phyloP scores from a whole-genome alignment of 1,284 basidiomycete genomes.

The Pseudozyma sp. region DNA sequence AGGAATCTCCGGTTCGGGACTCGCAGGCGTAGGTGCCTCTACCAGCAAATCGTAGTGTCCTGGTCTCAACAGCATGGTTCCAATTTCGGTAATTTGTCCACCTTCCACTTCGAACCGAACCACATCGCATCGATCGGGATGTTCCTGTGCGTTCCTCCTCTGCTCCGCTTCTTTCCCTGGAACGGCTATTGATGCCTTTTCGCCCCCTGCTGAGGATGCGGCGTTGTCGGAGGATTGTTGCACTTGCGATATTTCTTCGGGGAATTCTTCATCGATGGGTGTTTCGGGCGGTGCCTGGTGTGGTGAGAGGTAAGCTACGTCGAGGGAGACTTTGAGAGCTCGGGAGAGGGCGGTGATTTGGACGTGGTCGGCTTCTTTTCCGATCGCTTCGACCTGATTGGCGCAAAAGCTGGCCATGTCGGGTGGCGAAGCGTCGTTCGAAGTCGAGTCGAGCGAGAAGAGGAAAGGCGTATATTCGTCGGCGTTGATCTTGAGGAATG shows the following conservation, averaged over 20 bases:
- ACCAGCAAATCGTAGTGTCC: constrained; percentile 61
- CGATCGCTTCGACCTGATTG: constrained; percentile 61
- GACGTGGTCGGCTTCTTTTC: constrained; percentile 65
- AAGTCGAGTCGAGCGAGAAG: constrained; percentile 38
- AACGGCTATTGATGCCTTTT: constrained; percentile 28
- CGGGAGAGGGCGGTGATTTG: constrained; percentile 62
- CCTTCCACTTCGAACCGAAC: constrained; percentile 59
- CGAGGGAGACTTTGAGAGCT: constrained; percentile 53
- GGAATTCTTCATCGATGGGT: constrained; percentile 38
- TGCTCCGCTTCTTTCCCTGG: constrained; percentile 35
- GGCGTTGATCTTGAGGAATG: constrained; percentile 58
- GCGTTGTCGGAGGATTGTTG: constrained; percentile 11
- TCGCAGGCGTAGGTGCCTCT: constrained; percentile 47
- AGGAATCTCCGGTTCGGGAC: constrained; percentile 52
- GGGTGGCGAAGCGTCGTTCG: constrained; percentile 15
- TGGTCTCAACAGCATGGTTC: constrained; percentile 52
- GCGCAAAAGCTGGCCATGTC: constrained; percentile 59
- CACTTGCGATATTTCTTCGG: constrained; percentile 14
- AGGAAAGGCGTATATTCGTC: constrained; percentile 63
- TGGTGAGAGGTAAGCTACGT: constrained; percentile 61
- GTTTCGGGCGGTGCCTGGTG: constrained; percentile 49
- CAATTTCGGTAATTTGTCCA: constrained; percentile 57
- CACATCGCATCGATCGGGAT: constrained; percentile 54
- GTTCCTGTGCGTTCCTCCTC: constrained; percentile 18
- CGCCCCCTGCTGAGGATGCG: not conserved